These are phyloP conservation scores for Penicillium ucsense DNA, from an alignment of 495 filamentous ascomycete genomes.

Conservation along the genomic window DNA sequence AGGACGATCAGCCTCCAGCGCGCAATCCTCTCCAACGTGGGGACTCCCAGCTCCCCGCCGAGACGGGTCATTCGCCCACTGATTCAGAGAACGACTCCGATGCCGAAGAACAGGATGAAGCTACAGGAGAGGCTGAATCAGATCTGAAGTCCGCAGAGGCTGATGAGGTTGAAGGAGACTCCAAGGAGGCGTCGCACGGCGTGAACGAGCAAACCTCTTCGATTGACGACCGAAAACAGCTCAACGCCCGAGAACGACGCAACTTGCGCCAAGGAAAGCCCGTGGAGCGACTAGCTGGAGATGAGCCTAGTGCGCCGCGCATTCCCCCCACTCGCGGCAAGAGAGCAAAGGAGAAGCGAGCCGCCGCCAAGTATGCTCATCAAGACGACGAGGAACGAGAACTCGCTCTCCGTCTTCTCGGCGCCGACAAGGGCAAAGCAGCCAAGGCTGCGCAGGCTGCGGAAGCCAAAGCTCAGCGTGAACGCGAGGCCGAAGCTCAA, in stretches of 20 bases:
- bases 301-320: conserved; percentile 9
- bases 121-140: conserved; percentile 12
- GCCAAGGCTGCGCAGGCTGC: conserved; percentile 41
- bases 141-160: conserved; percentile 5
- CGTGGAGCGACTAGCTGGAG: conserved; percentile 11
- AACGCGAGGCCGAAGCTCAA: conserved; percentile 53
- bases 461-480: conserved; percentile 41
- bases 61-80: conserved; percentile 16
- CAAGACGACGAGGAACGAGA: conserved; percentile 91
- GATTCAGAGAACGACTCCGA: conserved; percentile 25
- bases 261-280: conserved; percentile 37
- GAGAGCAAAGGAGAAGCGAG: conserved; percentile 75
- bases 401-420: conserved; percentile 72
- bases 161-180: conserved; percentile 8
- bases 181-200: conserved; percentile 6
- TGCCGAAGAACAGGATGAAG: conserved; percentile 18
- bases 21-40: conserved; percentile 25
- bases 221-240: conserved; percentile 26
- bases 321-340: conserved; percentile 61
- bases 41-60: conserved; percentile 16
- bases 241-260: conserved; percentile 42
- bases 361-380: conserved; percentile 80
- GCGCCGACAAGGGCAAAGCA: conserved; percentile 51
- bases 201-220: conserved; percentile 12
- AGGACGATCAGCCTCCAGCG: conserved; percentile 10